Evolutionary conservation across 257 asterid genomes (phyloP).

Genomic region (Primulina huaijiensis): DNA sequence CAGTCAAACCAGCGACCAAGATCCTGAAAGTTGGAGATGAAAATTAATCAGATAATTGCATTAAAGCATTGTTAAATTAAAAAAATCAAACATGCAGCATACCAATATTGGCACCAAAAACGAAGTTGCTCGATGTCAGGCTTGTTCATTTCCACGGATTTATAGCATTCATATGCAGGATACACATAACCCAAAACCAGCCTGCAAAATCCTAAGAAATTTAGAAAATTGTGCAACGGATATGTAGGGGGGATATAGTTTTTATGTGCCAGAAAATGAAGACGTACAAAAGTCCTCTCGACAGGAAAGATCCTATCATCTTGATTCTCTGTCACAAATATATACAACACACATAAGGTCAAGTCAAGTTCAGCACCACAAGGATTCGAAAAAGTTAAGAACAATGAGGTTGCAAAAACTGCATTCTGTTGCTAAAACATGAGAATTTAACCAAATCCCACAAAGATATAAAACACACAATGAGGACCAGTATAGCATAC

Average conservation of each 20-base stretch:
- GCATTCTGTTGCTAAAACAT: too few species aligned
- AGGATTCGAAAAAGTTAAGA: neutral
- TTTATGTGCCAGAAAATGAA: slow-evolving; percentile 6
- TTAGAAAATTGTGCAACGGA: slow-evolving; percentile 19
- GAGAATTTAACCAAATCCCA: too few species aligned
- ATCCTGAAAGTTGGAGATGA: slow-evolving; percentile 50
- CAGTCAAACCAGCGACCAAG: slow-evolving; percentile 75
- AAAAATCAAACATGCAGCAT: slow-evolving; percentile 11
- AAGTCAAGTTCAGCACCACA: neutral
- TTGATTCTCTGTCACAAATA: slow-evolving; percentile 53
- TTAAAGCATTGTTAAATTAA: slow-evolving; percentile 17
- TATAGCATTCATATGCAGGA: slow-evolving; percentile 88
- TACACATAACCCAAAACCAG: slow-evolving; percentile 82
- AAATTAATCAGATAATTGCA: slow-evolving; percentile 19
- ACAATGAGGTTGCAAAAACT: neutral
- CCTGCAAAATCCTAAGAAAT: slow-evolving; percentile 42
- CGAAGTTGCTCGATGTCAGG: slow-evolving; percentile 85
- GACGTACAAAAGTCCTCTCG: slow-evolving; percentile 80
- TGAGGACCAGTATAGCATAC: neutral
- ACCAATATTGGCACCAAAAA: slow-evolving; percentile 99
- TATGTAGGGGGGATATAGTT: neutral
- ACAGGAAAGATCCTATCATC: slow-evolving; percentile 87
- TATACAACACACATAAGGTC: slow-evolving; percentile 18
- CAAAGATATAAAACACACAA: too few species aligned
- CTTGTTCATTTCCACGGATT: slow-evolving; percentile 83